Evolutionary conservation across 345 rosid species (phyloP).

Genomic region (Citrus medica): DNA sequence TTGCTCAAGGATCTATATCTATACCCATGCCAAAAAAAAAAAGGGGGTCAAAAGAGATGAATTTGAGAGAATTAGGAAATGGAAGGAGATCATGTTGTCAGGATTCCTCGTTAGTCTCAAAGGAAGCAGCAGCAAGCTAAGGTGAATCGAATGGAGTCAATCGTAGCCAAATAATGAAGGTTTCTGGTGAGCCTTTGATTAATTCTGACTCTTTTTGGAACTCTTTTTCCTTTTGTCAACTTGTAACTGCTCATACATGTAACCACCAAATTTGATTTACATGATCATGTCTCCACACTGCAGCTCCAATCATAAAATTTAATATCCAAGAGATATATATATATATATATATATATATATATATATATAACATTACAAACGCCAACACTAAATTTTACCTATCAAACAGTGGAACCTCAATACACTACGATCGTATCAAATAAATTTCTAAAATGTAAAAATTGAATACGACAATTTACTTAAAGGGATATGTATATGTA

Average conservation of each 20-base stretch:
- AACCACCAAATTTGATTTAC: neutral
- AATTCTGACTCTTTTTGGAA: too few relatives aligned
- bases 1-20: neutral
- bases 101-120: neutral
- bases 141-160: neutral
- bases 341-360: too few relatives aligned
- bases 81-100: neutral
- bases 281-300: neutral
- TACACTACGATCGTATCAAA: too few relatives aligned
- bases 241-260: neutral
- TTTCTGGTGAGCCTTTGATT: neutral
- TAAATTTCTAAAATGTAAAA: too few relatives aligned
- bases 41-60: neutral
- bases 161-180: neutral
- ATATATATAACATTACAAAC: too few relatives aligned
- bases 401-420: too few relatives aligned
- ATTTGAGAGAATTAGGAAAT: neutral
- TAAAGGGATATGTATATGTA: too few relatives aligned
- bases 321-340: too few relatives aligned
- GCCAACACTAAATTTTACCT: too few relatives aligned
- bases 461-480: too few relatives aligned
- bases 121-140: neutral
- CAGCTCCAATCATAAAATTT: neutral
- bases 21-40: neutral
- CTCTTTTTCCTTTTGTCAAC: neutral